Conservation (phyloP, 257 asterid species). For the Capsicum rhomboideum region DNA sequence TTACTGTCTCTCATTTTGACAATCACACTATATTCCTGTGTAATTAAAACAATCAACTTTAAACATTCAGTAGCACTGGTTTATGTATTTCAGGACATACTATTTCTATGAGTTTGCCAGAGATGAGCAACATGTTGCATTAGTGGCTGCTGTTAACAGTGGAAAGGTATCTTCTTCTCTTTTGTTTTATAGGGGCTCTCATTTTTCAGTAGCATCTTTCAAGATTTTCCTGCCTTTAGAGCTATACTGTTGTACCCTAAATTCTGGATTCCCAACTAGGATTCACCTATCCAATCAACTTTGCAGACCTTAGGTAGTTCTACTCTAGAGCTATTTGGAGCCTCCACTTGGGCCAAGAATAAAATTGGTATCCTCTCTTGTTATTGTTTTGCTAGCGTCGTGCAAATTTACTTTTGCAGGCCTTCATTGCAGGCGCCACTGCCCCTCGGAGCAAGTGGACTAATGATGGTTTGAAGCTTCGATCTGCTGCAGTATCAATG, state of each 20-base stretch:
- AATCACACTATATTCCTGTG: neutral
- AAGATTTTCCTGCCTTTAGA: neutral
- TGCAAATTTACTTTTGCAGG: constrained; percentile 24
- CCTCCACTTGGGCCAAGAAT: neutral
- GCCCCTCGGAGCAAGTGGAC: constrained; percentile 82
- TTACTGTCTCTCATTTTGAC: neutral
- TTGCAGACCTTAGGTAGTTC: neutral
- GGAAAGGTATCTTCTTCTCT: constrained; percentile 56
- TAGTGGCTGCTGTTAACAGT: constrained; percentile 75
- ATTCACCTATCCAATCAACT: neutral
- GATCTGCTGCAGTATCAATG: constrained; percentile 87
- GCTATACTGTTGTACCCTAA: neutral
- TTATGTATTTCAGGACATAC: constrained; percentile 58
- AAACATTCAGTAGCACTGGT: neutral
- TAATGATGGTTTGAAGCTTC: constrained; percentile 65
- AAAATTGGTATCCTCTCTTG: neutral
- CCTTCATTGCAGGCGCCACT: constrained; percentile 68
- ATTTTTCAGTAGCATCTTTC: neutral
- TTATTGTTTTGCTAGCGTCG: neutral
- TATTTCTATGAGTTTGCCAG: constrained; percentile 82
- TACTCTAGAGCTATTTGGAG: neutral
- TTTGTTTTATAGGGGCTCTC: neutral
- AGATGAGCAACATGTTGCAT: constrained; percentile 57
- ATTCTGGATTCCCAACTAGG: neutral
- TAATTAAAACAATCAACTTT: neutral